These are phyloP conservation scores for Chlorella sp. DNA, from an alignment of 139 green algal species.

Conservation along the genomic window DNA sequence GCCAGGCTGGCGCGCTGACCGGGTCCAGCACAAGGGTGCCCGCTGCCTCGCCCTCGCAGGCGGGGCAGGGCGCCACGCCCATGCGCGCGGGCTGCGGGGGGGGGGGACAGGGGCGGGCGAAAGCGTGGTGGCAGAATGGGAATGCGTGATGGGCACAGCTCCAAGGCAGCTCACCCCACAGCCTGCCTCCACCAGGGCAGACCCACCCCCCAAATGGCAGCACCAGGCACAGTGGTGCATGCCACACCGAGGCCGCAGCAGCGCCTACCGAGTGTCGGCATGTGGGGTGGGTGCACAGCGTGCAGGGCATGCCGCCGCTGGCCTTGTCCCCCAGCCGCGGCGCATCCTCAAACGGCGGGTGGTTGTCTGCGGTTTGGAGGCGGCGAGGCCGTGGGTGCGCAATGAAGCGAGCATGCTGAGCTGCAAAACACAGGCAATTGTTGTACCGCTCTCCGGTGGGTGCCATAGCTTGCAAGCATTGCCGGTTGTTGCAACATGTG, in stretches of 20 bases:
- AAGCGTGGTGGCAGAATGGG: background rate
- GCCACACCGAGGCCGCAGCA: background rate
- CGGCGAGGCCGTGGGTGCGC: too few species aligned
- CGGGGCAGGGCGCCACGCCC: slow-evolving; percentile 64
- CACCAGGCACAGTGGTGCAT: background rate
- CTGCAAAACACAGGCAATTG: too few species aligned
- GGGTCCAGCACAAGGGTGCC: slow-evolving; percentile 86
- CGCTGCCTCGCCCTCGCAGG: slow-evolving; percentile 51
- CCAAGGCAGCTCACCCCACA: too few species aligned
- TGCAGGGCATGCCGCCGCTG: slow-evolving; percentile 83
- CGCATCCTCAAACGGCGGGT: slow-evolving; percentile 83
- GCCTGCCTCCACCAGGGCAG: too few species aligned
- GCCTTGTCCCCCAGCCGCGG: slow-evolving; percentile 42
- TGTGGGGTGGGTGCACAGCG: slow-evolving; percentile 76
- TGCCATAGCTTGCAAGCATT: too few species aligned
- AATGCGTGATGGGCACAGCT: too few species aligned
- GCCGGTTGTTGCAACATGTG: too few species aligned
- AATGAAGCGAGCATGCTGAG: too few species aligned
- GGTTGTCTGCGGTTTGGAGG: slow-evolving; percentile 54
- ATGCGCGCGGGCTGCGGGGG: slow-evolving; percentile 33
- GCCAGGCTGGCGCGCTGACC: slow-evolving; percentile 75
- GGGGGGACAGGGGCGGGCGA: background rate
- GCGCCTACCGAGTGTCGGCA: slow-evolving; percentile 60
- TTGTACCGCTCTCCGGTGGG: too few species aligned
- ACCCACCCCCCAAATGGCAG: too few species aligned